A percentile compares a stretch with the other conserved stretches of the same genome.
These are phyloP conservation scores for Geosmithia morbida DNA, from an alignment of 2,329 filamentous ascomycete species.

Conservation along the genomic window DNA sequence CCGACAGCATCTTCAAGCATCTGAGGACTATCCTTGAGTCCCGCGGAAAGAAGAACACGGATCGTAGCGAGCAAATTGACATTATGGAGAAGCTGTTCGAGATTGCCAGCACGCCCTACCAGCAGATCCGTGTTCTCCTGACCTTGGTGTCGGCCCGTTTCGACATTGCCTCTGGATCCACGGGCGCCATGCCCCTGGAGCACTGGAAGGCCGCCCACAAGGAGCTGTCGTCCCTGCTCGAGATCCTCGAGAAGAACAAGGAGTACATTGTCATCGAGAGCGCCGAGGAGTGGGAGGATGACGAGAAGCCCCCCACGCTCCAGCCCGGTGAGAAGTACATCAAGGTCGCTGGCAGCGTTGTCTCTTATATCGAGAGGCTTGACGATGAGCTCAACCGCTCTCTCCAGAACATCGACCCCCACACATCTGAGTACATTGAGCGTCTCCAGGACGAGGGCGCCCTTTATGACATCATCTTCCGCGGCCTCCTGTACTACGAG, in stretches of 20 bases:
- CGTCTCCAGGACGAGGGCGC: constrained; percentile 79
- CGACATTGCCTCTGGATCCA: constrained; percentile 67
- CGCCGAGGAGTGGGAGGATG: constrained; percentile 97
- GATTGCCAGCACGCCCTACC: constrained; percentile 82
- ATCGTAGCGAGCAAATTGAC: constrained; percentile 85
- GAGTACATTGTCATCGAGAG: constrained; percentile 80
- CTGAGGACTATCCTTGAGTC: constrained; percentile 86
- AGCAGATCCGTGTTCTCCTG: constrained; percentile 81
- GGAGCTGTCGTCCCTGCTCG: constrained; percentile 66
- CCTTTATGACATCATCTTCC: constrained; percentile 86
- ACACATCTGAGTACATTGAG: constrained; percentile 98
- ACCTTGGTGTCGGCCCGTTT: constrained; percentile 89
- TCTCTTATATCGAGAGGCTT: constrained; percentile 86
- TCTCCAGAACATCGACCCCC: constrained; percentile 93
- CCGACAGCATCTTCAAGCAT: constrained; percentile 97
- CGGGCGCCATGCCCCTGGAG: constrained; percentile 78
- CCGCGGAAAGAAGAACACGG: constrained; percentile 97
- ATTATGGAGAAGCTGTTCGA: constrained; percentile 94
- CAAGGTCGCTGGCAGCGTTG: constrained; percentile 84
- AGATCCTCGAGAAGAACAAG: constrained; percentile 63
- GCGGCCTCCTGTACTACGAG: constrained; percentile 80
- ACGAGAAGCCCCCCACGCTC: constrained; percentile 77
- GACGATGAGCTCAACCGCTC: constrained; percentile 96
- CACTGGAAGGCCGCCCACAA: constrained; percentile 93
- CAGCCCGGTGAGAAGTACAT: constrained; percentile 64